Conservation (phyloP, 108 stramenopile species). For the Discostella pseudostelligera region DNA sequence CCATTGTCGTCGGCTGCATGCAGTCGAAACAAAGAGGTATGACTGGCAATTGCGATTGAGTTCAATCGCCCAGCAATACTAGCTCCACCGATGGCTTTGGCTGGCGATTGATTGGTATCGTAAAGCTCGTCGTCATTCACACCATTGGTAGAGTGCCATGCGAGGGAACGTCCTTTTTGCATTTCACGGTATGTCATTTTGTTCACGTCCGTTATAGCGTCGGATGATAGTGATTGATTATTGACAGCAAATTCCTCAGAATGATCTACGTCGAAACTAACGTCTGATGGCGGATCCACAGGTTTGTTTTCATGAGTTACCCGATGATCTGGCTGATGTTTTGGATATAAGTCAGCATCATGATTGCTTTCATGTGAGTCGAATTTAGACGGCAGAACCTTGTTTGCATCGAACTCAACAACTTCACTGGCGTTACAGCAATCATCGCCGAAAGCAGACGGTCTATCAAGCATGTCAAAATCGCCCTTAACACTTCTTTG, state of each 20-base stretch:
- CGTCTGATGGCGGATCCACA: not conserved
- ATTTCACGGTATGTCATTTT: conserved; percentile 20
- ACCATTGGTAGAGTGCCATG: conserved; percentile 19
- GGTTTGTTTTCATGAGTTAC: not conserved
- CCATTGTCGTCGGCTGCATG: conserved; percentile 3
- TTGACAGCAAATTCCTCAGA: not conserved
- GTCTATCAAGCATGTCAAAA: too few species aligned
- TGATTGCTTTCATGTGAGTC: too few species aligned
- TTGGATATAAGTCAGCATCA: too few species aligned
- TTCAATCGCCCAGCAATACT: conserved; percentile 9
- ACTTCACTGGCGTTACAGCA: too few species aligned
- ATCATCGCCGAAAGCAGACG: too few species aligned
- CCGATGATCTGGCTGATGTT: too few species aligned
- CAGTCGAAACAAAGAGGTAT: not conserved
- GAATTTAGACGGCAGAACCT: too few species aligned
- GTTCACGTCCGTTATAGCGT: not conserved
- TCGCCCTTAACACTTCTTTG: too few species aligned
- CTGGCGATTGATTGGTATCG: conserved; percentile 7
- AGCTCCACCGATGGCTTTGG: not conserved
- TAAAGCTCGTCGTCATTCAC: conserved; percentile 15
- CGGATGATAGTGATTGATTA: not conserved
- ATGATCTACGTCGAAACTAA: not conserved
- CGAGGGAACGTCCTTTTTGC: conserved; percentile 5
- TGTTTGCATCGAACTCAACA: too few species aligned
- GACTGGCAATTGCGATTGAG: not conserved